Conservation (phyloP, 2,329 filamentous ascomycete genomes). For the Dothiorella sarmentorum region DNA sequence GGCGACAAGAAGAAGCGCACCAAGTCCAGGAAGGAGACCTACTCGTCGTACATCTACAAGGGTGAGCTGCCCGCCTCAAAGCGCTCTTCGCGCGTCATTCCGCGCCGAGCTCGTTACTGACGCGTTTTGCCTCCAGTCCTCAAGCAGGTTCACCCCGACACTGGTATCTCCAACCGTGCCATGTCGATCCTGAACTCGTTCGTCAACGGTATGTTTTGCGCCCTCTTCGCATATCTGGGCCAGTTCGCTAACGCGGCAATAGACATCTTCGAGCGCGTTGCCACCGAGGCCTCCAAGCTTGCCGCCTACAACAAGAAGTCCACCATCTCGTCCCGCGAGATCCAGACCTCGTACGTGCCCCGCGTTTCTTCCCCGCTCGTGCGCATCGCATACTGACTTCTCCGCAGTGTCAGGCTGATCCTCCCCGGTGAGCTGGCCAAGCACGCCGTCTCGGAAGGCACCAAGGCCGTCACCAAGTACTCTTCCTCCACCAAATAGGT, state of each 20-base stretch:
- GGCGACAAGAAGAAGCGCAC: conserved; percentile 99
- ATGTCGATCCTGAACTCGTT: conserved; percentile 99
- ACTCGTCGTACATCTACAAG: conserved; percentile 99
- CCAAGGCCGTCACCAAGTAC: conserved; percentile 99
- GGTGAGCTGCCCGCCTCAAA: conserved; percentile 55
- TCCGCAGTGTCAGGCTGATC: conserved; percentile 77
- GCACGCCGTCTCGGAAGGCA: conserved; percentile 98
- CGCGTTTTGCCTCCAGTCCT: conserved; percentile 64
- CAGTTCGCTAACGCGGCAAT: conserved; percentile 23
- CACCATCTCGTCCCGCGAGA: conserved; percentile 98
- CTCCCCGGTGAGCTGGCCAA: conserved; percentile 98
- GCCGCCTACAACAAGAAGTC: conserved; percentile 99
- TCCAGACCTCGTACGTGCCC: conserved; percentile 79
- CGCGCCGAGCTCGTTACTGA: conserved; percentile 28
- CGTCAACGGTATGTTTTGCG: conserved; percentile 75
- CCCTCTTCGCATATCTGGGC: conserved; percentile 18
- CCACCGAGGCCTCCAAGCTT: conserved; percentile 97
- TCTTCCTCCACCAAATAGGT: conserved; percentile 97
- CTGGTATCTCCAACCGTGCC: conserved; percentile 99
- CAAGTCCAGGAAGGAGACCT: conserved; percentile 99
- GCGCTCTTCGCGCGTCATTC: conserved; percentile 23
- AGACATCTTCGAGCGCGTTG: conserved; percentile 99
- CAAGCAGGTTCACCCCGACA: conserved; percentile 99
- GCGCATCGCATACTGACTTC: conserved; percentile 27
- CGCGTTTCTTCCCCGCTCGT: neutral